Evolutionary conservation across 2,329 filamentous ascomycete genomes (phyloP), one percentile per base, ranked within the genome.

Genomic region (Geosmithia flava): DNA sequence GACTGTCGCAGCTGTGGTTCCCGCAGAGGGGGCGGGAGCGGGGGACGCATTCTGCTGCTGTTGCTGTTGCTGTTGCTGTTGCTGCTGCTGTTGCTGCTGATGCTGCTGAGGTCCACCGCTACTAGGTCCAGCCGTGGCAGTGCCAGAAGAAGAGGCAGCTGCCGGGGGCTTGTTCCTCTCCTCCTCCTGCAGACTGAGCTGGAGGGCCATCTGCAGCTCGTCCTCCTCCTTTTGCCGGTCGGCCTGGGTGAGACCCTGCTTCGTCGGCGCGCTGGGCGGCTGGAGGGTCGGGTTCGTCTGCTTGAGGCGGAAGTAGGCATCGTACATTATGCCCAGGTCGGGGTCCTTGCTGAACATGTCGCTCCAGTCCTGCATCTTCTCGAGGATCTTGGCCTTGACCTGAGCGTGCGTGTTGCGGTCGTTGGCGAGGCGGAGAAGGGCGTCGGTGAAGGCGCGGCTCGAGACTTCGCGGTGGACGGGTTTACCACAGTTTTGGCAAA

Each of bases 171-270:
- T 74, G 62, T 82, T 80, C 52, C 72, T 69, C 54, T 78, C 75
- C 59, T 94, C 91, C 52, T 98, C 93, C 63, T 95, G 88, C 57
- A 98, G 78, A 42, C 89, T 96, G 59, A 98, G 74, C 58, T 85
- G 90, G 45, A 98, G 74, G 2, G 93, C 93, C 81, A 96, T 95
- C 64, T 97, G 93, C 48, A 98, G 71, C 67, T 98, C 93, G 46
- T 97, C 90, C 52, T 98, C 93, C 66, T 98, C 93, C 68, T 95
- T 95, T 66, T 88, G 85, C 53, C 93, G 80, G 65, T 98, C 93
- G 44, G 85, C 58, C 33, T 94, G 85, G 44, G 91, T 96, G 53
- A 98, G 88, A 56, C 88, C 82, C 52, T 84, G 87, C 74, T 98
- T 98, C 58, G 85, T 85, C 3, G 93, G 93, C 54, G 95, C 95